Base-by-base conservation (phyloP, 1,284 basidiomycete species). In the Chondrostereum purpureum region DNA sequence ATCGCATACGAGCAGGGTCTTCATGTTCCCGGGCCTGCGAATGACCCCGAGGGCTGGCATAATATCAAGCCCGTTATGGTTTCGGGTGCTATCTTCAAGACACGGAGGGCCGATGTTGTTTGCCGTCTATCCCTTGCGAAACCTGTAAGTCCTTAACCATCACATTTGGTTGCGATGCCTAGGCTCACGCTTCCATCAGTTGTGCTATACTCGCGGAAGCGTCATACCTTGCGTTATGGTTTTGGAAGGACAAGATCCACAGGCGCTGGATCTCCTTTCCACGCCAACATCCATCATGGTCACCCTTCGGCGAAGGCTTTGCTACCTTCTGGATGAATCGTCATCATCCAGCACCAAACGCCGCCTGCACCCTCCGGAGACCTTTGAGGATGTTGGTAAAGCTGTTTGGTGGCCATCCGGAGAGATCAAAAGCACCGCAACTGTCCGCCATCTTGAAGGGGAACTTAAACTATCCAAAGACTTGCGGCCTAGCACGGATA, bases 401-500 rank as follows among this genome's bases (percentile, higher is more conserved):
- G 72, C 71, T n/a, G 60, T 62, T 3, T 74, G 70, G 70, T 73
- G 72, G 72, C 65, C 67, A 10, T 62, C 65, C 2, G 50, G 58
- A 18, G 58, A 60, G 14, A 52, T 54, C 14, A 51, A 54, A 12
- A 55, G 55, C 36, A 55, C 55, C 35, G 20, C 60, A 4, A 55
- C 57, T 22, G 58, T 54, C 22, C 66, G 70, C 17, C 59, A 64
- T 41, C 59, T 76, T 14, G 70, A 75, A 48, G 75, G 75, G 3
- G 75, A 76, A 56, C 72, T 77, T 34, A 62, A 61, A 27, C 58
- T 76, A 3, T 56, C 69, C 4, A 73, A 72, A 52, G 72, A 76
- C 46, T 56, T 77, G 14, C 55, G 68, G 43, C 73, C 73, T 21
- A 66, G 70, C 8, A 71, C 70, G 41, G 63, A 65, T 39, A 69